These are phyloP conservation scores for Aspergillus unguis DNA, from an alignment of 2,329 filamentous ascomycete genomes.

Conservation along the genomic window DNA sequence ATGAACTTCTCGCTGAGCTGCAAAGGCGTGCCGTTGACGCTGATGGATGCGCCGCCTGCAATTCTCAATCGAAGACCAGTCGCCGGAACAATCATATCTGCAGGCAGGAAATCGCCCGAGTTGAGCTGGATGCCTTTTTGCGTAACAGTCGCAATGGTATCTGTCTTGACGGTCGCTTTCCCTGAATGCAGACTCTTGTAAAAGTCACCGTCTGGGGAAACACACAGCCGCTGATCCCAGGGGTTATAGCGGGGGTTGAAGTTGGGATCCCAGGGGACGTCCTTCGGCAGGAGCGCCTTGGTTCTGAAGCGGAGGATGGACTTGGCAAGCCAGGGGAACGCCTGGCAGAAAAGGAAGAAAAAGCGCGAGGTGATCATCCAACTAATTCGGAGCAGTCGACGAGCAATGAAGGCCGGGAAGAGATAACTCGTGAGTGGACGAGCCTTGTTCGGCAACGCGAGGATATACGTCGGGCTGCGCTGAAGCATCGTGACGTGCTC, in stretches of 20 bases:
- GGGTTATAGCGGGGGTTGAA: conserved; percentile 65
- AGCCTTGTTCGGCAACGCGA: conserved; percentile 48
- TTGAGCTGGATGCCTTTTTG: conserved; percentile 48
- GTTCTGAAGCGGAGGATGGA: conserved; percentile 48
- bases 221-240: conserved; percentile 73
- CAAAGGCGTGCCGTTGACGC: conserved; percentile 38
- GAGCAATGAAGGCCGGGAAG: conserved; percentile 36
- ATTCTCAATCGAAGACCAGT: conserved; percentile 44
- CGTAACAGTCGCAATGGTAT: conserved; percentile 52
- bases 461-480: conserved; percentile 69
- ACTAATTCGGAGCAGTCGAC: conserved; percentile 43
- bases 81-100: conserved; percentile 46
- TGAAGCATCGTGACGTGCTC: conserved; percentile 73
- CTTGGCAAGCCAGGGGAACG: conserved; percentile 52
- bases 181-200: conserved; percentile 52
- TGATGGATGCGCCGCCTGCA: conserved; percentile 35
- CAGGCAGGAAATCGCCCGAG: conserved; percentile 40
- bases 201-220: conserved; percentile 62
- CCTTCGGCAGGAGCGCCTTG: conserved; percentile 51
- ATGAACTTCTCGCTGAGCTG: conserved; percentile 36
- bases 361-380: conserved; percentile 48
- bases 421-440: conserved; percentile 24
- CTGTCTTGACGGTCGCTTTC: conserved; percentile 54
- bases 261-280: conserved; percentile 57
- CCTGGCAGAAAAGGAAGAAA: conserved; percentile 53